These are phyloP conservation scores for Coemansia sp. DNA, from an alignment of 192 early-diverging fungal genomes.

Conservation along the genomic window DNA sequence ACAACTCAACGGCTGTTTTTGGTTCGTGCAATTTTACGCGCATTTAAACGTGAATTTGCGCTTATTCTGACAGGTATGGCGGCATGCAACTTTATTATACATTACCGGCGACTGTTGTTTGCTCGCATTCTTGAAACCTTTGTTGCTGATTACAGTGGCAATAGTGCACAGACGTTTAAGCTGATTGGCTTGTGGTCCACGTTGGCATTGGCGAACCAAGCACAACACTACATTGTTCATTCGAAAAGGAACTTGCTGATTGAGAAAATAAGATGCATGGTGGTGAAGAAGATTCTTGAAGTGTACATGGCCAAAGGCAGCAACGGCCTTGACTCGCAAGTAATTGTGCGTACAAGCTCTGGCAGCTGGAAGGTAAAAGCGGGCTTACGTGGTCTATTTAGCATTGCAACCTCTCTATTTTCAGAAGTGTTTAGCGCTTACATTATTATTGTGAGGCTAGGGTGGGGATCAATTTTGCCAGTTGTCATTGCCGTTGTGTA, in stretches of 20 bases:
- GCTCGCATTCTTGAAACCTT: conserved; percentile 8
- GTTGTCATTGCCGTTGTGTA: conserved; percentile 10
- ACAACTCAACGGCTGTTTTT: conserved; percentile 7
- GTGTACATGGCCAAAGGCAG: conserved; percentile 3
- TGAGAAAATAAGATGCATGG: conserved; percentile 4
- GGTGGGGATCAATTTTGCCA: conserved; percentile 21
- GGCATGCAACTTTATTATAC: background rate
- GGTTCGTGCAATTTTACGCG: background rate
- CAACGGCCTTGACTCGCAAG: conserved; percentile 4
- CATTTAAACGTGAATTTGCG: background rate
- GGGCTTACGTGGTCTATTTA: background rate
- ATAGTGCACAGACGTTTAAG: background rate
- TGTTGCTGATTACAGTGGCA: background rate
- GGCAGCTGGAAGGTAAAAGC: background rate
- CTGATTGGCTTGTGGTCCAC: conserved; percentile 12
- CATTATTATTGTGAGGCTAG: conserved; percentile 17
- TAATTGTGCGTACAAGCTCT: background rate
- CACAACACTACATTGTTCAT: background rate
- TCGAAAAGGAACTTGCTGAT: background rate
- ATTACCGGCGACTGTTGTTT: conserved; percentile 16
- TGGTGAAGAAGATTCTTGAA: background rate
- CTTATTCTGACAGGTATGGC: background rate
- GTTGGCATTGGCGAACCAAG: conserved; percentile 8
- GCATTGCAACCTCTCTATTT: background rate
- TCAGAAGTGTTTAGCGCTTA: conserved; percentile 19